Evolutionary conservation across 192 early-diverging fungal genomes (phyloP), one percentile per base, ranked within the genome.

Genomic region (Linnemannia exigua): DNA sequence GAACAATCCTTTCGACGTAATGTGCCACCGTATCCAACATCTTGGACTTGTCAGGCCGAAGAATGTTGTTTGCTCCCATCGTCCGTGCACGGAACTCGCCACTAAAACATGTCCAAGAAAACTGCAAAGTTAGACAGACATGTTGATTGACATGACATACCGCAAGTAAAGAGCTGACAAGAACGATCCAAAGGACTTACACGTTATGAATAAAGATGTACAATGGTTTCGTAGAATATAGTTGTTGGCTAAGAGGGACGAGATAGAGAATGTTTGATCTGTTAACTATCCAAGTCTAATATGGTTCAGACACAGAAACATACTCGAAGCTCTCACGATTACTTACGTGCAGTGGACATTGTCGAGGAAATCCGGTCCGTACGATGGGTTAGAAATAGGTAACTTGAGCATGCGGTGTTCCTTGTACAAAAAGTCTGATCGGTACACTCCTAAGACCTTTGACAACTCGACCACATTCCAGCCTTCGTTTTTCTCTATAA

Each of bases 151-250:
- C 12, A 31, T 3, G 8, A n/a, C 58, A 28, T 3, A 3, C 11
- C 14, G 9, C 58, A 3, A 63, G 28, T 25, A 31, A 33, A 0
- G 15, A 12, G 28, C 12, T 31, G 41, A 9, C 41, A 44, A 44
- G 9, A 44, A 44, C 3, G 41, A 6, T 1, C 6, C 46, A 15
- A 7, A 37, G 15, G 16, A 79, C 86, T 74, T 85, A 89, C 88
- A 87, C 72, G 16, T 84, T 83, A 44, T 89, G 88, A 33, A 89
- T 71, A 78, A 89, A 89, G 22, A 89, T 78, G 75, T 87, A 85
- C 35, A 89, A 41, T 2, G 84, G 77, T 22, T 85, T 76, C 11
- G 73, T 79, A 2, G 63, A 78, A 41, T 71, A 70, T 36, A 87
- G n/a, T 44, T 87, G 51, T 66, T 70, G 67, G 54, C 84, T 81